Evolutionary conservation across 352 stramenopile species (phyloP), one percentile per base, ranked within the genome.

Genomic region (Pythium periplocum): DNA sequence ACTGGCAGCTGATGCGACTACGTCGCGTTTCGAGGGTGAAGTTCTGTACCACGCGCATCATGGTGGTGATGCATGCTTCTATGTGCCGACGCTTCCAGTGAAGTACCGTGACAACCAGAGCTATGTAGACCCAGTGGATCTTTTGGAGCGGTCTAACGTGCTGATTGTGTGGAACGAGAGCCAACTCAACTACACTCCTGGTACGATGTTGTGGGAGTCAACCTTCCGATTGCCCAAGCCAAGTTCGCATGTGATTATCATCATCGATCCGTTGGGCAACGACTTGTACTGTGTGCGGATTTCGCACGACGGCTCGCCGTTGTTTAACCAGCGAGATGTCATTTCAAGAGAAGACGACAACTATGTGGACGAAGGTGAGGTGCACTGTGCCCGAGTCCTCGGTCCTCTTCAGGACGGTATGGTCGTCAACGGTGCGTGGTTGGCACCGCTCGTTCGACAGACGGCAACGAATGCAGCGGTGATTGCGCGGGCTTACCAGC

Each of bases 141-240:
- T 91, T 2, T 68, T 93, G 31, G 70, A 78, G 56, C 68, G 78
- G 35, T 73, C 81, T 6, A 90, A 87, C 17, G 82, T 93, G 26
- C 58, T 95, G 33, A 92, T 95, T 47, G 67, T 95, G 38, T 95
- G 84, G 84, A 95, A 93, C 49, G 84, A 95, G 47, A 88, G 71
- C 40, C 84, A 95, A 52, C 80, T 91, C 61, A 89, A 84, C 34
- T 95, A 95, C 45, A 73, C 69, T 9, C 84, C 82, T 4, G 82
- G 82, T 1, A 90, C 68, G 33, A 75, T 88, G 30, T 63, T 95
- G 5, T 95, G 84, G 84, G 81, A 91, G 30, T 71, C 79, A 1
- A 73, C 75, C 8, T 90, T 87, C 55, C 78, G 83, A 35, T 64
- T 95, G 26, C 82, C 84, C 12, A 83, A 75, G 26, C 84, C 84